Conservation (phyloP, 108 stramenopile genomes). For the Nitzschia putrida region DNA sequence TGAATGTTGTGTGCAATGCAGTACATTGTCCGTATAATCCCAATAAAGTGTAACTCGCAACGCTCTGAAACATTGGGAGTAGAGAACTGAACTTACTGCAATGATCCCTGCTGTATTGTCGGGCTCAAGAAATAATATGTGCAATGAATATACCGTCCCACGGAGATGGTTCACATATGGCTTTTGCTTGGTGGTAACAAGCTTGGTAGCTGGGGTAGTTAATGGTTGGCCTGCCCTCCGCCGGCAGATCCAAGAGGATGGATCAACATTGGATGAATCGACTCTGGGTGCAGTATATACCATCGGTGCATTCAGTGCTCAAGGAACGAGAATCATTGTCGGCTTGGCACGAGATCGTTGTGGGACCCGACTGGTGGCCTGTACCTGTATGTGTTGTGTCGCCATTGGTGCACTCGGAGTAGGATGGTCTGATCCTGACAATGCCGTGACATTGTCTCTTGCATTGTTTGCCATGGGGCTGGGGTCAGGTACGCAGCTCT, state of each 20-base stretch:
- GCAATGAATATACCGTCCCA: no score
- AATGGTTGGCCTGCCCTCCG: constrained; percentile 53
- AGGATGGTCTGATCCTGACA: constrained; percentile 23
- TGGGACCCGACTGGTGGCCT: constrained; percentile 30
- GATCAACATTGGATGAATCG: constrained; percentile 28
- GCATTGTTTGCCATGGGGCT: constrained; percentile 39
- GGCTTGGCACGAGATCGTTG: constrained; percentile 46
- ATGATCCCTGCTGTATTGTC: no score
- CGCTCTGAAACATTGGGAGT: no score
- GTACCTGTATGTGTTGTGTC: constrained; percentile 11
- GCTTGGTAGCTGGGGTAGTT: constrained; percentile 32
- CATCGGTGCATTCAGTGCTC: constrained; percentile 42
- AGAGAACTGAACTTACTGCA: no score
- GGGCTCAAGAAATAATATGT: no score
- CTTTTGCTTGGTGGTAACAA: constrained; percentile 30
- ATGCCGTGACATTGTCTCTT: constrained; percentile 15
- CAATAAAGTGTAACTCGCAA: no score
- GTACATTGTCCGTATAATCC: no score
- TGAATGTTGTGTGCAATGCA: no score
- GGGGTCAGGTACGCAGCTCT: constrained; percentile 45
- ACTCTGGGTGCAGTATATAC: constrained; percentile 41
- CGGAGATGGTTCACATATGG: constrained; percentile 18
- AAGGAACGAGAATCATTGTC: constrained; percentile 39
- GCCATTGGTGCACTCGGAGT: constrained; percentile 33
- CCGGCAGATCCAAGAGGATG: constrained; percentile 32